Base-by-base conservation (phyloP, 2,329 filamentous ascomycete genomes). In the Aspergillus udagawae region DNA sequence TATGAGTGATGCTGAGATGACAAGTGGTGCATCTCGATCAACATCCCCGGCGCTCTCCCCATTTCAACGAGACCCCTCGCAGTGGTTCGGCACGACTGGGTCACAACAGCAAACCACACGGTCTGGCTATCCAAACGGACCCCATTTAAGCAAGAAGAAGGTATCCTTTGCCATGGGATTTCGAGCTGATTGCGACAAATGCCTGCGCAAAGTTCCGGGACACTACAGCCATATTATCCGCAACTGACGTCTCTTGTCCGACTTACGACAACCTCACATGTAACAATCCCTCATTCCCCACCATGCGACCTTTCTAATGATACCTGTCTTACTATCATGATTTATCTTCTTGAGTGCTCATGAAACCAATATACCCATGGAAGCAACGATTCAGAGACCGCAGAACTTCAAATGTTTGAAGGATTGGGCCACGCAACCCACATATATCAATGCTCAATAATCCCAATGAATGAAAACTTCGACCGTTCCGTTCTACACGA, bases 201-300 rank as follows among this genome's bases (percentile, higher is more conserved):
- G 89, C 74, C 82, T 82, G 48, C 80, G 83, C 69, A 89, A 86
- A 69, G 87, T 91, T 7, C 89, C 89, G 0, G 89, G 89, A 1
- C 89, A 92, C 70, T 92, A 91, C 69, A 91, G 89, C 67, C 89
- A 92, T 73, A 90, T 92, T 58, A 85, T 91, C 61, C 69, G 71
- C 32, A 48, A 60, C 42, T 75, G 61, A 69, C 38, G 7, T 32
- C 17, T 20, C 52, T 47, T 41, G 51, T 52, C 12, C 51, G 3
- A 42, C 45, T 12, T 32, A n/a, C 4, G 10, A 47, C 7, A n/a
- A n/a, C 28, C 21, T 47, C 23, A 27, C 35, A 29, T 56, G 23
- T 27, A 32, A 49, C 23, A 42, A 35, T 53, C 38, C 25, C 8
- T 44, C 42, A 44, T 45, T 45, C 42, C 14, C 42, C 8, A 45